These are phyloP conservation scores for Fusarium tjaetaba DNA, from an alignment of 2,329 filamentous ascomycete genomes.

Conservation along the genomic window DNA sequence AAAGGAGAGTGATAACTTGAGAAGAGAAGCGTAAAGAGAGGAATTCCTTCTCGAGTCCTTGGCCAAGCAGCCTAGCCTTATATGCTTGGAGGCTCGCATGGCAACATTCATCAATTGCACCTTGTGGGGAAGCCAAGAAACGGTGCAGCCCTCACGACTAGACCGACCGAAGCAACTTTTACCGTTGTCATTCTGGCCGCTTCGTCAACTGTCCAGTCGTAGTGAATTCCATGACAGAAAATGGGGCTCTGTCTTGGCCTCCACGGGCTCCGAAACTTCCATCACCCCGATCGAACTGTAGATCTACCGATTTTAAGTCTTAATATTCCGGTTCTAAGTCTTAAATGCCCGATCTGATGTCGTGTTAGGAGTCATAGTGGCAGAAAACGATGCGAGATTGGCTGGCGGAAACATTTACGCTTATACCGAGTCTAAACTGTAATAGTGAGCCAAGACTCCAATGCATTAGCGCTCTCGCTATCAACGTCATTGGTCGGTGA, in stretches of 20 bases:
- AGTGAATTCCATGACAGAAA: neutral
- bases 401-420: neutral
- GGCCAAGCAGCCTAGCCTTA: neutral
- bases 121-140: conserved; percentile 12
- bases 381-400: neutral
- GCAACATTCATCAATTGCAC: neutral
- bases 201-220: neutral
- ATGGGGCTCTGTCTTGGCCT: neutral
- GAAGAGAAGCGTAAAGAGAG: neutral
- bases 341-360: neutral
- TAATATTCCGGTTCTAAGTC: neutral
- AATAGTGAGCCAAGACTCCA: conserved; percentile 12
- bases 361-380: neutral
- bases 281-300: neutral
- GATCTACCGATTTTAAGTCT: neutral
- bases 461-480: neutral
- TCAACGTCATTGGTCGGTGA: neutral
- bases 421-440: neutral
- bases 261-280: conserved; percentile 3
- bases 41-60: neutral
- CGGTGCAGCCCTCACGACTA: neutral
- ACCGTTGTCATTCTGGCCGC: neutral
- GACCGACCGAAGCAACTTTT: conserved; percentile 9
- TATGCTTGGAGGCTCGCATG: neutral
- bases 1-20: neutral